Evolutionary conservation across 495 filamentous ascomycete genomes (phyloP).

Genomic region (Saxispiralis lemnorum): DNA sequence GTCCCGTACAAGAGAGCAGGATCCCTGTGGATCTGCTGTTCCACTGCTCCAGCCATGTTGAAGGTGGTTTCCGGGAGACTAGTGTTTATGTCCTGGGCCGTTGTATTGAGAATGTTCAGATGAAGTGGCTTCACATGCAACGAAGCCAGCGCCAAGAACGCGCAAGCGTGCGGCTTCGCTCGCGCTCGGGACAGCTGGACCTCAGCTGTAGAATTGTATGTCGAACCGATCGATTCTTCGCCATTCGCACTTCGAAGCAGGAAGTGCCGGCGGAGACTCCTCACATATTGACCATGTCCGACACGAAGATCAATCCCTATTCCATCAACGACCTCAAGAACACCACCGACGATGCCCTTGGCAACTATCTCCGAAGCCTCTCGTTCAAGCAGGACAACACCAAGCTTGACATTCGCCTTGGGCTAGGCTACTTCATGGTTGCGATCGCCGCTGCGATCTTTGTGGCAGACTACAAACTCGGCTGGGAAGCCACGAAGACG

Average conservation of each 20-base stretch:
- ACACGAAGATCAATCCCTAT: slow-evolving; percentile 44
- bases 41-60: slow-evolving; percentile 67
- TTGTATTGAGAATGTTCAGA: not conserved
- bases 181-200: no score
- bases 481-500: slow-evolving; percentile 66
- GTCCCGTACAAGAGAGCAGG: slow-evolving; percentile 72
- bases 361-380: slow-evolving; percentile 76
- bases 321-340: slow-evolving; percentile 82
- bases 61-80: no score
- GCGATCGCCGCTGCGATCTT: slow-evolving; percentile 63
- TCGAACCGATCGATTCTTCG: no score
- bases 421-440: slow-evolving; percentile 69
- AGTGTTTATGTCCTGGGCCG: not conserved
- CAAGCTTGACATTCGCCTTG: slow-evolving; percentile 65
- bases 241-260: no score
- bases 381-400: slow-evolving; percentile 64
- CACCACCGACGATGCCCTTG: slow-evolving; percentile 81
- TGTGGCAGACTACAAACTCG: slow-evolving; percentile 75
- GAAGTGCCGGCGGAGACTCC: no score
- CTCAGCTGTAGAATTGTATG: no score
- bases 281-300: slow-evolving; percentile 2
- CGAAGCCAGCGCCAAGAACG: no score
- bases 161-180: no score
- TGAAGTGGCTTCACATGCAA: not conserved
- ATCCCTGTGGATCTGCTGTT: slow-evolving; percentile 96